Conservation (phyloP, 257 asterid species). For the Ajuga chamaepitys region DNA sequence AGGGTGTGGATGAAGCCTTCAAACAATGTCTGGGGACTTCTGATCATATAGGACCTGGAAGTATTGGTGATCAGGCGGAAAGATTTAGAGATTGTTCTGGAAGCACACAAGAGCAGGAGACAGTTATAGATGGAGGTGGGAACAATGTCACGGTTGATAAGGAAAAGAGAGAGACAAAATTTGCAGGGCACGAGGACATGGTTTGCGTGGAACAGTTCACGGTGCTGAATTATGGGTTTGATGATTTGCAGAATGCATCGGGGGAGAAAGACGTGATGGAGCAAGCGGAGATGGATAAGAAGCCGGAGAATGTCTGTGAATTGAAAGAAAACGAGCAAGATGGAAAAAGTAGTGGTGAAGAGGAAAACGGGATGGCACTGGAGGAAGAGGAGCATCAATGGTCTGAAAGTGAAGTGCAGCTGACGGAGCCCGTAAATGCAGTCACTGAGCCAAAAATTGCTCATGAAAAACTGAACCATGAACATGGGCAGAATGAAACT, state of each 20-base stretch:
- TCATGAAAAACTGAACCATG: conserved; percentile 13
- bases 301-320: conserved; percentile 18
- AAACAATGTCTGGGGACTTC: conserved; percentile 12
- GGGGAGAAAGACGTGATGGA: conserved; percentile 15
- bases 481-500: conserved; percentile 16
- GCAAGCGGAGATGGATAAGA: conserved; percentile 15
- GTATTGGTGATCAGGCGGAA: conserved; percentile 15
- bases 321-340: conserved; percentile 24
- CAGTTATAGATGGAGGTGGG: conserved; percentile 16
- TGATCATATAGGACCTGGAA: conserved; percentile 9
- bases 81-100: conserved; percentile 15
- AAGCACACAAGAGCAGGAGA: conserved; percentile 22
- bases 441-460: conserved; percentile 27
- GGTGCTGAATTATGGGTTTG: conserved; percentile 13
- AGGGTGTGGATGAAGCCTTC: conserved; percentile 20
- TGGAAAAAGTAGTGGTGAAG: conserved; percentile 23
- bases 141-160: conserved; percentile 10
- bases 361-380: conserved; percentile 19
- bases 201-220: conserved; percentile 11
- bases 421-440: conserved; percentile 23
- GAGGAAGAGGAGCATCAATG: conserved; percentile 23
- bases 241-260: conserved; percentile 17
- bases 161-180: conserved; percentile 17
- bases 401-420: conserved; percentile 31
- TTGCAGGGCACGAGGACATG: conserved; percentile 6